phyloP scores from a whole-genome alignment of 495 filamentous ascomycete species.

The Tuber brumale region DNA sequence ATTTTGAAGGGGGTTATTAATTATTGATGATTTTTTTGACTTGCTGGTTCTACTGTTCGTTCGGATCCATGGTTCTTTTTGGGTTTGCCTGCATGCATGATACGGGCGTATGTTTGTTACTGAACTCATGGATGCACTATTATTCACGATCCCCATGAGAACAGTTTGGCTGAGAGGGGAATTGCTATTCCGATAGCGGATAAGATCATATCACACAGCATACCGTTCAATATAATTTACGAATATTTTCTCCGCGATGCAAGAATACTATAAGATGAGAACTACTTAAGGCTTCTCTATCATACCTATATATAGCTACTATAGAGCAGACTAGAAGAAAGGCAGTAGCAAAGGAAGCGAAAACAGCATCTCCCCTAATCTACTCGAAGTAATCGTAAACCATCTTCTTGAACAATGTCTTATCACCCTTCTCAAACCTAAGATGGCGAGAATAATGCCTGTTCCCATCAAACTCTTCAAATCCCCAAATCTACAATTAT shows the following conservation, averaged over 20 bases:
- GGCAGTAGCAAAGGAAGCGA: not conserved
- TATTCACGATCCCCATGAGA: not conserved
- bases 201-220: not conserved
- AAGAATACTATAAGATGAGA: not conserved
- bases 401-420: slow-evolving; percentile 59
- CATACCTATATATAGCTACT: not conserved
- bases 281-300: not conserved
- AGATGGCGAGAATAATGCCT: slow-evolving; percentile 54
- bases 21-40: slow-evolving; percentile 41
- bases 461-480: slow-evolving; percentile 53
- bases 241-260: not conserved
- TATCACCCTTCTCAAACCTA: slow-evolving; percentile 51
- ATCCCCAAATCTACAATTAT: slow-evolving; percentile 54
- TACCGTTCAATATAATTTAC: not conserved
- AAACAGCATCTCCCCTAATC: not conserved
- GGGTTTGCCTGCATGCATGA: not conserved
- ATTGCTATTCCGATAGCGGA: not conserved
- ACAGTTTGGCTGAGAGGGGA: not conserved
- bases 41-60: not conserved
- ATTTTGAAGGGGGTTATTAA: slow-evolving; percentile 54
- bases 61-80: not conserved
- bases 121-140: not conserved
- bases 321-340: not conserved
- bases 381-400: slow-evolving; percentile 59
- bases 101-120: not conserved